A percentile compares a stretch with the other conserved stretches of the same genome.
These are phyloP conservation scores for Coelastrella sp. DNA, from an alignment of 139 green algal species.

Conservation along the genomic window DNA sequence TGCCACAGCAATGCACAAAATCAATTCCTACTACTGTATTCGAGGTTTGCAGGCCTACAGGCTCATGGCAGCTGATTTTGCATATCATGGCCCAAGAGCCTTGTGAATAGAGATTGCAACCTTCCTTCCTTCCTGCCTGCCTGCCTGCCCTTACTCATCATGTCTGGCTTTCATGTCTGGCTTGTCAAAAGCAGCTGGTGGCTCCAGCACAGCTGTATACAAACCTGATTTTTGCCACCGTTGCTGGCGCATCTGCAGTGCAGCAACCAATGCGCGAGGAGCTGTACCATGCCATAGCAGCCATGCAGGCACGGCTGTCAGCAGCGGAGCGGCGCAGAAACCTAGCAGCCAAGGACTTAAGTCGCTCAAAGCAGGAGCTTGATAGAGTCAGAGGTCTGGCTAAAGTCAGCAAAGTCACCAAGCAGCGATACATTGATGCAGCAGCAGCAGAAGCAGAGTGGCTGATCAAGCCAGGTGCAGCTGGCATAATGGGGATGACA, in stretches of 20 bases:
- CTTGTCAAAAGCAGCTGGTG: no score
- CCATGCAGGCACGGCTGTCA: slow-evolving; percentile 24
- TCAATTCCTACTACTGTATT: not conserved
- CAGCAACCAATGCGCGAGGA: not conserved
- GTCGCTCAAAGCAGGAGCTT: slow-evolving; percentile 28
- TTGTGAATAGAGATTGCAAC: no score
- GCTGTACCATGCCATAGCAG: slow-evolving; percentile 36
- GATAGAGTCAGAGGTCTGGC: not conserved
- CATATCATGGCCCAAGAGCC: no score
- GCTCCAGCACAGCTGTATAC: no score
- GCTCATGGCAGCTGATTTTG: no score
- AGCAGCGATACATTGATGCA: slow-evolving; percentile 42
- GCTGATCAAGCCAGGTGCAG: slow-evolving; percentile 2
- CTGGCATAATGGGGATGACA: slow-evolving; percentile 16
- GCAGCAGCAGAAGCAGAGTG: slow-evolving; percentile 44
- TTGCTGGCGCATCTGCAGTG: not conserved
- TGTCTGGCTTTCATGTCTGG: no score
- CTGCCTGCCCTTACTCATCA: no score
- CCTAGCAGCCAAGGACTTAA: slow-evolving; percentile 27
- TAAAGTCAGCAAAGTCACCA: slow-evolving; percentile 34
- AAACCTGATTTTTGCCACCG: not conserved
- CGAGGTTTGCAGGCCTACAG: not conserved
- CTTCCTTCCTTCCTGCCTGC: no score
- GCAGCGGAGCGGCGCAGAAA: slow-evolving; percentile 13
- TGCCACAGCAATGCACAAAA: not conserved